phyloP scores from a whole-genome alignment of 1,284 basidiomycete genomes.

The Leccinum angustisporum region DNA sequence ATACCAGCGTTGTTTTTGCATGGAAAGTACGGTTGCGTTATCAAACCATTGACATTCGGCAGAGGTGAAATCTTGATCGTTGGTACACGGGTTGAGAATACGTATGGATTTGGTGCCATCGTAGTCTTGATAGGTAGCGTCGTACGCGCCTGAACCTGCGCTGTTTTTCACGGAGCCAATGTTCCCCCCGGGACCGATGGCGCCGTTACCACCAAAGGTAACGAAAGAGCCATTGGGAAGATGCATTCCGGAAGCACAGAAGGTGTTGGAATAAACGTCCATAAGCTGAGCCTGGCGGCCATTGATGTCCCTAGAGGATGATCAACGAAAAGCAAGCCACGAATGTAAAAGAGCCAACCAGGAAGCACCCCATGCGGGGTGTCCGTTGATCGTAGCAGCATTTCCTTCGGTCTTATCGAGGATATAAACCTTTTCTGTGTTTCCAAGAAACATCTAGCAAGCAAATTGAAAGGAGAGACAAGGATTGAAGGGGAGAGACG shows the following conservation, averaged over 20 bases:
- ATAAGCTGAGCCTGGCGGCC: slow-evolving; percentile 54
- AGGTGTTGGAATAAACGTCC: slow-evolving; percentile 79
- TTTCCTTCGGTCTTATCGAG: slow-evolving; percentile 50
- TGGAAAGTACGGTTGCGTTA: slow-evolving; percentile 61
- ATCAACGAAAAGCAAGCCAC: not conserved
- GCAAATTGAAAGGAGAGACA: slow-evolving; percentile 1
- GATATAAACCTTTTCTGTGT: slow-evolving; percentile 48
- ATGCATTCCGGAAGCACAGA: slow-evolving; percentile 79
- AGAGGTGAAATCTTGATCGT: slow-evolving; percentile 48
- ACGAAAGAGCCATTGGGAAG: slow-evolving; percentile 62
- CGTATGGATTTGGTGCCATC: slow-evolving; percentile 70
- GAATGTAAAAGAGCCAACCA: slow-evolving; percentile 32
- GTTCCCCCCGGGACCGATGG: slow-evolving; percentile 72
- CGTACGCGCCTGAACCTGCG: slow-evolving; percentile 49
- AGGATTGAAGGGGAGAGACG: slow-evolving; percentile 14
- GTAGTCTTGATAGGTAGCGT: slow-evolving; percentile 62
- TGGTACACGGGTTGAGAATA: slow-evolving; percentile 73
- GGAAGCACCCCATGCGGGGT: slow-evolving; percentile 45
- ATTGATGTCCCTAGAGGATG: slow-evolving; percentile 27
- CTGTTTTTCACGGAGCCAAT: slow-evolving; percentile 51
- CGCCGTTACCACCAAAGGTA: slow-evolving; percentile 75
- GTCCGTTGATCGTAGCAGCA: slow-evolving; percentile 38
- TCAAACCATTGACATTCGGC: slow-evolving; percentile 78
- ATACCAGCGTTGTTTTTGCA: slow-evolving; percentile 85
- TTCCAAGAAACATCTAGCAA: slow-evolving; percentile 55